phyloP scores from a whole-genome alignment of 2,329 filamentous ascomycete species.

The Pseudocercospora crystallina region DNA sequence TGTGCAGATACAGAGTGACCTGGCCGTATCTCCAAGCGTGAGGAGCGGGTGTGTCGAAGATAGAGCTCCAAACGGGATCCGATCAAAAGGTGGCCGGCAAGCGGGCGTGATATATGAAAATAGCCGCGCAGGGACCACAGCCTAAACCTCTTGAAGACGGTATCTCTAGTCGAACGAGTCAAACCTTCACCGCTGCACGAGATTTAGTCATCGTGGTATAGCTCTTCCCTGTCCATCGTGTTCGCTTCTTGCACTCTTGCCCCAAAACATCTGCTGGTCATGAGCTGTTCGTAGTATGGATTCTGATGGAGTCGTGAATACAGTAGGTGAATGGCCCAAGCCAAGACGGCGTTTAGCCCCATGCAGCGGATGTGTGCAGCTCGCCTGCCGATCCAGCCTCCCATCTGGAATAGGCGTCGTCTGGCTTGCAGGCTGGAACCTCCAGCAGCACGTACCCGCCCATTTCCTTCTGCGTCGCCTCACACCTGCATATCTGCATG shows the following conservation, averaged over 20 bases:
- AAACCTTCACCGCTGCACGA: too few species aligned
- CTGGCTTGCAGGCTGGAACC: background rate
- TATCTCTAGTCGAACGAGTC: too few species aligned
- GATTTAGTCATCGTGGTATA: too few species aligned
- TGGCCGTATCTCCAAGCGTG: constrained; percentile 7
- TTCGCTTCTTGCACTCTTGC: too few species aligned
- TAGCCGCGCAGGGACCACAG: too few species aligned
- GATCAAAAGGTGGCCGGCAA: too few species aligned
- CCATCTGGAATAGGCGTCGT: background rate
- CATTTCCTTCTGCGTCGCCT: constrained; percentile 10
- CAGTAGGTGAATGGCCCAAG: background rate
- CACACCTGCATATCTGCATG: constrained; percentile 6
- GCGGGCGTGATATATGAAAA: too few species aligned
- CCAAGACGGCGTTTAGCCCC: constrained; percentile 7
- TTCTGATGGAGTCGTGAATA: too few species aligned
- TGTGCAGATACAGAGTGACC: constrained; percentile 3
- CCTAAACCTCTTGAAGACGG: too few species aligned
- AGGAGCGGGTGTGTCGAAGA: constrained; percentile 4
- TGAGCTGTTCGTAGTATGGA: too few species aligned
- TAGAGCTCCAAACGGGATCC: constrained; percentile 7
- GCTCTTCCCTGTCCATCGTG: too few species aligned
- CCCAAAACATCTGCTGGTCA: too few species aligned
- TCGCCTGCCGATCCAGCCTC: background rate
- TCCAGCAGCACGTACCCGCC: background rate
- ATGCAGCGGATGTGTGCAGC: background rate